A percentile compares a stretch with the other conserved stretches of the same genome.
Evolutionary conservation across 2,329 filamentous ascomycete species (phyloP).

Genomic region (Sporothrix curviconia): DNA sequence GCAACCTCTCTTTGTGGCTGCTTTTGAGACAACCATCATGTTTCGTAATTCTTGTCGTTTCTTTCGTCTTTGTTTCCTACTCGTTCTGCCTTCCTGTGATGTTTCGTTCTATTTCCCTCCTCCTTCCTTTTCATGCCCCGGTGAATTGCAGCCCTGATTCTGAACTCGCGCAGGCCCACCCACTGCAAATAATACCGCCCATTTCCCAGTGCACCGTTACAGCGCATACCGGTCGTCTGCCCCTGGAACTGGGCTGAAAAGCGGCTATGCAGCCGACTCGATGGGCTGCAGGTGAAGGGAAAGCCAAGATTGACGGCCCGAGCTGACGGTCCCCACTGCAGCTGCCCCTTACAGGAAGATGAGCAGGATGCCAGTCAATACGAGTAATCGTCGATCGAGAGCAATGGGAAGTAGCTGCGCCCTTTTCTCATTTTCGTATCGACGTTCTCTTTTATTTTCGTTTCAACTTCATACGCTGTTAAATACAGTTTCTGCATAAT

Average conservation of each 20-base stretch:
- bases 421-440: too few species aligned
- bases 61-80: neutral
- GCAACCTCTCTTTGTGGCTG: neutral
- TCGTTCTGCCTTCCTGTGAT: neutral
- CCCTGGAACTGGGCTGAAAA: neutral
- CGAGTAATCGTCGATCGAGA: too few species aligned
- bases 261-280: neutral
- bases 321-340: neutral
- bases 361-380: too few species aligned
- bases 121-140: neutral
- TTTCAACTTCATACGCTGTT: too few species aligned
- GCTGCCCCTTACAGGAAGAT: neutral
- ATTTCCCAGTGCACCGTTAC: neutral
- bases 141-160: neutral
- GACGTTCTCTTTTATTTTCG: too few species aligned
- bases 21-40: neutral
- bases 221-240: neutral
- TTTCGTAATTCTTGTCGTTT: neutral
- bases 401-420: too few species aligned
- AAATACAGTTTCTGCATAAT: too few species aligned
- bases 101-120: neutral
- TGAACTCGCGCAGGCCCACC: neutral
- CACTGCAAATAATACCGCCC: too few species aligned
- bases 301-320: slow-evolving; percentile 1
- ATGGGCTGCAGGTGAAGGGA: neutral